phyloP scores from a whole-genome alignment of 495 filamentous ascomycete genomes.

The Neurospora africana region DNA sequence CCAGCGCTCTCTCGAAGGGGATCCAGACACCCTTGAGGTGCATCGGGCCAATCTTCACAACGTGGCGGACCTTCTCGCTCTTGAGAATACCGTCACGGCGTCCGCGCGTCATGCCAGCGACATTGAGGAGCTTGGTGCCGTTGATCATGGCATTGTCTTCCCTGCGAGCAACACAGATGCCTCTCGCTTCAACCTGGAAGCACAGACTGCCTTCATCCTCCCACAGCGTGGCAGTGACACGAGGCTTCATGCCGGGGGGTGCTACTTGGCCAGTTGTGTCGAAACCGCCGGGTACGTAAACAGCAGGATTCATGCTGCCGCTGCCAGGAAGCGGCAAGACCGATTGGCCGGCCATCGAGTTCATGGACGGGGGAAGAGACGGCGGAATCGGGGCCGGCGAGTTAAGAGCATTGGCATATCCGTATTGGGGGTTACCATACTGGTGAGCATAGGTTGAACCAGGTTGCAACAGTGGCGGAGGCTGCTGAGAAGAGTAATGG shows the following conservation, averaged over 20 bases:
- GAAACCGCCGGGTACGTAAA: slow-evolving; percentile 50
- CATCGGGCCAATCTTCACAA: slow-evolving; percentile 99
- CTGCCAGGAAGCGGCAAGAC: slow-evolving; percentile 60
- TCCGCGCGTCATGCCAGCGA: slow-evolving; percentile 95
- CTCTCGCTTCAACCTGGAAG: slow-evolving; percentile 95
- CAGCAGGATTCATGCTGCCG: slow-evolving; percentile 36
- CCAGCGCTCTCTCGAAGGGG: slow-evolving; percentile 88
- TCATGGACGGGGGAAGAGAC: slow-evolving; percentile 35
- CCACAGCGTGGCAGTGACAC: slow-evolving; percentile 94
- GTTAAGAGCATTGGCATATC: slow-evolving; percentile 62
- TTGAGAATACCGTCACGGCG: slow-evolving; percentile 94
- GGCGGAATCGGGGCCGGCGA: slow-evolving; percentile 61
- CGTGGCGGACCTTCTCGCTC: slow-evolving; percentile 92
- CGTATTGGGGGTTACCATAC: slow-evolving; percentile 55
- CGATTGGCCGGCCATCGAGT: slow-evolving; percentile 51
- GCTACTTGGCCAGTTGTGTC: slow-evolving; percentile 88
- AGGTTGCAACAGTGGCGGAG: slow-evolving; percentile 65
- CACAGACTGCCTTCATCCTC: slow-evolving; percentile 97
- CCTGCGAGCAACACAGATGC: slow-evolving; percentile 87
- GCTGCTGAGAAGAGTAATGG: slow-evolving; percentile 63
- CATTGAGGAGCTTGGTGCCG: slow-evolving; percentile 92
- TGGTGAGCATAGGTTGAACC: slow-evolving; percentile 58
- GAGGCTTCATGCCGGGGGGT: slow-evolving; percentile 95
- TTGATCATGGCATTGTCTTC: slow-evolving; percentile 99
- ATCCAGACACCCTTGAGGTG: slow-evolving; percentile 99